Base-by-base conservation (phyloP, 2,329 filamentous ascomycete species). In the Helotiales sp. region DNA sequence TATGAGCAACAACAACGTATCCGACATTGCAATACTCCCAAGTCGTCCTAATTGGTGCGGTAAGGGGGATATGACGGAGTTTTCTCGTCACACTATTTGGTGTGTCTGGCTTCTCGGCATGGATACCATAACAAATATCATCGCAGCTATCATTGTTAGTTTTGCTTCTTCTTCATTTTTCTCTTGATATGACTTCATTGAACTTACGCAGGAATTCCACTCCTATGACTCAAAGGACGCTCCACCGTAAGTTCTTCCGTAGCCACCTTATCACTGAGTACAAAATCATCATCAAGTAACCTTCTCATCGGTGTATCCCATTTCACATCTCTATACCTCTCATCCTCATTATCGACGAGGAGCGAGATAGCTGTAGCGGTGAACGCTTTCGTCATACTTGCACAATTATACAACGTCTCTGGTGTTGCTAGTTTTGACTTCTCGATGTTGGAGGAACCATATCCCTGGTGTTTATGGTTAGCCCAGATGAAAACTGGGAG, bases 331-430 rank as follows among this genome's bases (percentile, higher is more conserved):
- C 57, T 52, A 52, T 49, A 47, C 1, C 72, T 67, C 57, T 67
- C 71, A 6, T 77, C 72, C 19, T 44, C 22, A 5, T 78, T 73
- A 19, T 76, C 75, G 3, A 82, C 71, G 10, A 84, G 74, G 5
- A 82, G 66, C 2, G 77, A 75, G 1, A 85, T 66, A 0, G 76
- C 73, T 1, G 80, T 79, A 1, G 77, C 76, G 1, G 77, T 79
- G 42, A 82, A 76, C 2, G 79, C 78, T 63, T 85, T 85, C 13
- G 80, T 81, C 4, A 76, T 82, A 40, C 81, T 84, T 1, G 76
- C 83, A 1, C 74, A 75, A 59, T 80, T 80, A 71, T 81, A 85
- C 1, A 85, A 70, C 0, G 81, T 84, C 19, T 78, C 70, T 2
- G 75, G 66, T 0, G 71, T 77, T 9, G 76, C 74, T 0, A 71